A percentile compares a stretch with the other conserved stretches of the same genome.
These are phyloP conservation scores for Sporothrix luriei DNA, from an alignment of 2,329 filamentous ascomycete species.

Conservation along the genomic window DNA sequence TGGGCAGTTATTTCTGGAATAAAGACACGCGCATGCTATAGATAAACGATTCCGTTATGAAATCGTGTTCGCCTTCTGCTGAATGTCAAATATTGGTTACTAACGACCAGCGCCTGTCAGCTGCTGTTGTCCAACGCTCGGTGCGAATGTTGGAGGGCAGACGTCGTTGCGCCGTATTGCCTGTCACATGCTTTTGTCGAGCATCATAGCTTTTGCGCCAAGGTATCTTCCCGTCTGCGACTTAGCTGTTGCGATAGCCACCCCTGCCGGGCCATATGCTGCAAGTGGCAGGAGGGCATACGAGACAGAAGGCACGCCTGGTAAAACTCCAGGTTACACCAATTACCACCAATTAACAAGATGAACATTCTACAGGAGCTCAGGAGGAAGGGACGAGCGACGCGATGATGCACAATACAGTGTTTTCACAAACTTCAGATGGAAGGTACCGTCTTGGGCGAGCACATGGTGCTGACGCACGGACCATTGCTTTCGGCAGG, in stretches of 20 bases:
- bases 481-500: conserved; percentile 32
- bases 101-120: neutral
- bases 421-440: neutral
- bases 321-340: neutral
- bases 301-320: neutral
- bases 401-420: neutral
- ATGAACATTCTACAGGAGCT: neutral
- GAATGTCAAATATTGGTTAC: neutral
- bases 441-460: neutral
- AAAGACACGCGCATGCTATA: neutral
- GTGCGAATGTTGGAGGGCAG: neutral
- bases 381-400: neutral
- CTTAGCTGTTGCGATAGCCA: neutral
- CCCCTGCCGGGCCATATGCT: conserved; percentile 6
- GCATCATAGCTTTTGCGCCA: conserved; percentile 15
- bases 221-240: neutral
- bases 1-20: neutral
- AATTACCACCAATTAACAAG: neutral
- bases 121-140: conserved; percentile 8
- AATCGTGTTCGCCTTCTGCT: neutral
- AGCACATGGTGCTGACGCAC: conserved; percentile 25
- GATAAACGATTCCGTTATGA: conserved; percentile 4
- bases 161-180: neutral
- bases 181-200: conserved; percentile 28
- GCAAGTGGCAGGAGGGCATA: conserved; percentile 19